Evolutionary conservation across 2,329 filamentous ascomycete species (phyloP), one percentile per base, ranked within the genome.

Genomic region (Colletotrichum caudatum): DNA sequence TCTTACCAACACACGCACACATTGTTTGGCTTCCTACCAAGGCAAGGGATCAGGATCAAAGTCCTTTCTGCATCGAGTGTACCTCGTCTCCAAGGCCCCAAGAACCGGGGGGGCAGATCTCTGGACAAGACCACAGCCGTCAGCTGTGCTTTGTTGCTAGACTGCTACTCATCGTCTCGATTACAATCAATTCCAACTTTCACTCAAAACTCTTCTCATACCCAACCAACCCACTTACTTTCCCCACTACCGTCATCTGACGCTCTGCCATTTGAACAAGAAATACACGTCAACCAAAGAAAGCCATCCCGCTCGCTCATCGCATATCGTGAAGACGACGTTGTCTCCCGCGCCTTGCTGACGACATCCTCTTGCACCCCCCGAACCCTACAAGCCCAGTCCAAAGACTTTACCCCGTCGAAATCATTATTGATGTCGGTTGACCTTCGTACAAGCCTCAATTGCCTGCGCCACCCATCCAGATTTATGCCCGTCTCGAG

Each of bases 401-500:
- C 75, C 65, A 69, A 71, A 63, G 67, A 72, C 59, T 23, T 67
- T n/a, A 70, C 64, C 60, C 60, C 59, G 60, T 74, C 71, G 71
- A 63, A 73, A 74, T 80, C 84, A 78, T 85, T 77, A 85, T 87
- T 88, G 86, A 88, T 88, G 86, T 88, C 86, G 85, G 84, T 87
- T 87, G 85, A 88, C 82, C 79, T 86, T 76, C 86, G 86, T 75
- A 84, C 83, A 78, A 86, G 85, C 80, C 85, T 88, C 78, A 84
- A 88, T 74, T 88, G 86, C 80, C 82, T 88, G 78, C 84, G 85
- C 78, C 85, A 88, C 80, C 86, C 86, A 71, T 85, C 84, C 76
- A 86, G 86, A 79, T 88, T 87, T 81, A 88, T 87, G 86, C 83
- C 86, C 81, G 81, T 86, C 76, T 88, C 86, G 77, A 86, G 86